phyloP scores from a whole-genome alignment of 2,329 filamentous ascomycete genomes.

The Aschersonia sp. region DNA sequence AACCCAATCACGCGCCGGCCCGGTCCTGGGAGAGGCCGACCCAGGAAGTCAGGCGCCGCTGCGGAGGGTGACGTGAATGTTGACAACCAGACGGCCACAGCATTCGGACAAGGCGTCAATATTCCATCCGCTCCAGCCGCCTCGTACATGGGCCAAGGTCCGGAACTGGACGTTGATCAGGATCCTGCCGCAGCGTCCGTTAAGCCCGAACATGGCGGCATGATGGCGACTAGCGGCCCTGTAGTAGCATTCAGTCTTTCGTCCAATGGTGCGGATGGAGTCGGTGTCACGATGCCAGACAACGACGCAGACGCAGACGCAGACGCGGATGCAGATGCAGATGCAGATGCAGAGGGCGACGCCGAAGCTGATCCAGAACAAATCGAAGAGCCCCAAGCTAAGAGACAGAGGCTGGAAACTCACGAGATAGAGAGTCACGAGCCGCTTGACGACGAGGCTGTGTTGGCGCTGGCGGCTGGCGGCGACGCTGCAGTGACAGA shows the following conservation, averaged over 20 bases:
- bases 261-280: no score
- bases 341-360: no score
- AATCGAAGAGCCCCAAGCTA: constrained; percentile 21
- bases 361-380: neutral
- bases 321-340: constrained; percentile 4
- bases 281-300: no score
- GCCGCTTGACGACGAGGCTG: constrained; percentile 30
- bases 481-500: constrained; percentile 21
- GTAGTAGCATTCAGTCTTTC: no score
- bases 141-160: neutral
- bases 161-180: no score
- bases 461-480: constrained; percentile 31
- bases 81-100: neutral
- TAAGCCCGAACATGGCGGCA: no score
- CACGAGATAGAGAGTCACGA: constrained; percentile 16
- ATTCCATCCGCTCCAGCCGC: neutral
- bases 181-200: no score
- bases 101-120: neutral
- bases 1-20: constrained; percentile 48
- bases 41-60: constrained; percentile 24
- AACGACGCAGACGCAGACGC: neutral
- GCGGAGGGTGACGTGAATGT: neutral
- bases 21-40: constrained; percentile 40
- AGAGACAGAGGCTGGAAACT: constrained; percentile 23
- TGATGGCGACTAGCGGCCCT: no score